Conservation (phyloP, 2,329 filamentous ascomycete species). For the Calonectria leucothoes region DNA sequence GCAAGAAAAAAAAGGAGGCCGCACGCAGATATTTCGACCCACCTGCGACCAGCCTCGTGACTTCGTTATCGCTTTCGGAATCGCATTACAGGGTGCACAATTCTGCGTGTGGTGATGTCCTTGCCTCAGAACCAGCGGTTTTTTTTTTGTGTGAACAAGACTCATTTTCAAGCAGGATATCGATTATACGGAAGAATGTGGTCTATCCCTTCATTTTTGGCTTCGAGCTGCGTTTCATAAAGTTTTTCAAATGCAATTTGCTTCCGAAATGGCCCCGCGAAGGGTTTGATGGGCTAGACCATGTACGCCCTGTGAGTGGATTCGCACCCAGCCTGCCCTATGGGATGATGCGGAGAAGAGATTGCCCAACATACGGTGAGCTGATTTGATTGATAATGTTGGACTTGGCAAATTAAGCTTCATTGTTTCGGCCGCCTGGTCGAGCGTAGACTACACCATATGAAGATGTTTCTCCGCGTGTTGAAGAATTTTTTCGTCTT, state of each 20-base stretch:
- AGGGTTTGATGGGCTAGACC: background rate
- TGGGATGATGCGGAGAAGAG: background rate
- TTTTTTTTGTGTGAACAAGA: background rate
- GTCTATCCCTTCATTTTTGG: too few relatives aligned
- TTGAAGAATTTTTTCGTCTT: background rate
- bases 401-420: slow-evolving; percentile 5
- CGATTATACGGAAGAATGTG: background rate
- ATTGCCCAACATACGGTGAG: background rate
- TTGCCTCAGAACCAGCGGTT: background rate
- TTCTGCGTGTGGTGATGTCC: background rate
- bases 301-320: background rate
- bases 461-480: background rate
- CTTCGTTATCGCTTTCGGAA: background rate
- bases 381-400: slow-evolving; percentile 4
- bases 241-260: background rate
- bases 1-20: background rate
- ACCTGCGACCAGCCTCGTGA: background rate
- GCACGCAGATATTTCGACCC: background rate
- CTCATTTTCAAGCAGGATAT: background rate
- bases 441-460: background rate
- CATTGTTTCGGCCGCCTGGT: background rate
- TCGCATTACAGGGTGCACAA: background rate
- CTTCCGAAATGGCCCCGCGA: background rate
- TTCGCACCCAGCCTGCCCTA: background rate
- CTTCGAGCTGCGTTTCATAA: background rate